Evolutionary conservation across 306 rosid genomes (phyloP), one percentile per base, ranked within the genome.

Genomic region (Gynostemma pentaphyllum): DNA sequence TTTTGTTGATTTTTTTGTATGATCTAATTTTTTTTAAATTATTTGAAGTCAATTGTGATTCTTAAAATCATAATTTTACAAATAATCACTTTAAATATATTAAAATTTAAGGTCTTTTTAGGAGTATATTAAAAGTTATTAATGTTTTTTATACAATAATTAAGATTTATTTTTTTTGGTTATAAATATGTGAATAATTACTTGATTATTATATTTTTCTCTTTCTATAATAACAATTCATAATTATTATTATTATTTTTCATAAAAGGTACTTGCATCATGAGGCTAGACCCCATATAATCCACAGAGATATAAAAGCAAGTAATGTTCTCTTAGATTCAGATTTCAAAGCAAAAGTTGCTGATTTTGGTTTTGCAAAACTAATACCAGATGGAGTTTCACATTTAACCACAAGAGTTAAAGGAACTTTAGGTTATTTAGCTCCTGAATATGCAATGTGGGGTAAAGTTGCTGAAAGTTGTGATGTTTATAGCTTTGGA

Each of bases 391-490:
- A 81, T 7, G 95, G 98, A 1, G 88, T 88, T 1, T 83, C 79
- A 57, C 98, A 88, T 76, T 63, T 91, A 0, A 92, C 95, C 0
- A 92, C 96, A 16, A 84, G 88, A 28, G 98, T 88, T 14, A 92
- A 88, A 64, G 98, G 92, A 16, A 92, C 98, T 0, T 86, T 85
- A 7, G 98, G 98, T 13, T 91, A 91, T 62, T 78, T 91, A 23
- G 98, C 98, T 5, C 98, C 96, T 1, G 98, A 91, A 52, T 91
- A 91, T 11, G 98, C 98, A 10, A 88, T 91, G 96, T 91, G 95
- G 98, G 90, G 96, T 0, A 85, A 91, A 39, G 98, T 91, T 45
- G 82, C 95, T 0, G 95, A 79, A 68, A 77, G 92, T 2, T 87
- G 96, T 18, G 98, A 91, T 50, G 96, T 91, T 8, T 91, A 83